phyloP scores from a whole-genome alignment of 208 protist genomes.

The Herpetomonas tarakana region DNA sequence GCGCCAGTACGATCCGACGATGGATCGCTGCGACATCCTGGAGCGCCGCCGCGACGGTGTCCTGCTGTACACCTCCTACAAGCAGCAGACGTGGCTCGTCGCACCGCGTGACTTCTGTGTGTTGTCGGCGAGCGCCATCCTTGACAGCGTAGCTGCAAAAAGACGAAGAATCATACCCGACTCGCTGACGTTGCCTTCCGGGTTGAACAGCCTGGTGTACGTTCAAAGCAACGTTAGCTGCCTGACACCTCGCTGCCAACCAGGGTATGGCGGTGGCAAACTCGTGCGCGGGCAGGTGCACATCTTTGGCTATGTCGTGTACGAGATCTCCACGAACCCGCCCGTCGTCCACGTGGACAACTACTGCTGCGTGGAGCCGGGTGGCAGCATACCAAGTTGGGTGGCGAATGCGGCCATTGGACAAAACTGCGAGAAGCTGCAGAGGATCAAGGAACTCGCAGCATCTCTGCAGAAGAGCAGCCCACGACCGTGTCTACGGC shows the following conservation, averaged over 20 bases:
- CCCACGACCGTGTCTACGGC: neutral
- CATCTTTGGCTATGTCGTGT: conserved; percentile 40
- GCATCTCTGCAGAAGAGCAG: neutral
- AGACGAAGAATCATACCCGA: neutral
- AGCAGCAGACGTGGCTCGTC: conserved; percentile 26
- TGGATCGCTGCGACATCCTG: conserved; percentile 25
- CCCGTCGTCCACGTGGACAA: conserved; percentile 18
- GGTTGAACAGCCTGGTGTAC: conserved; percentile 2
- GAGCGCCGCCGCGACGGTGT: conserved; percentile 5
- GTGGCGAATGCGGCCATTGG: conserved; percentile 21
- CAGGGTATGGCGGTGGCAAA: neutral
- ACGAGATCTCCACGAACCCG: neutral
- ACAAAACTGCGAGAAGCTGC: conserved; percentile 31
- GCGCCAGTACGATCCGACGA: conserved; percentile 17
- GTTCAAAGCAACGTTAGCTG: conserved; percentile 26
- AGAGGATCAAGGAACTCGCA: conserved; percentile 10
- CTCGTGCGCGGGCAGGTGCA: conserved; percentile 32
- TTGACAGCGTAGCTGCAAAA: neutral
- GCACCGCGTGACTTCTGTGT: conserved; percentile 47
- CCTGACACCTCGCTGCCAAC: neutral
- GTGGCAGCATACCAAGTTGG: conserved; percentile 47
- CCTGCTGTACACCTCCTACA: conserved; percentile 41
- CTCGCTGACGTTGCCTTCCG: neutral
- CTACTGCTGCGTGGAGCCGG: conserved; percentile 46
- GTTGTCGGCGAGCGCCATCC: conserved; percentile 8